Base-by-base conservation (phyloP, 306 rosid genomes). In the Ochetophila trinervis region DNA sequence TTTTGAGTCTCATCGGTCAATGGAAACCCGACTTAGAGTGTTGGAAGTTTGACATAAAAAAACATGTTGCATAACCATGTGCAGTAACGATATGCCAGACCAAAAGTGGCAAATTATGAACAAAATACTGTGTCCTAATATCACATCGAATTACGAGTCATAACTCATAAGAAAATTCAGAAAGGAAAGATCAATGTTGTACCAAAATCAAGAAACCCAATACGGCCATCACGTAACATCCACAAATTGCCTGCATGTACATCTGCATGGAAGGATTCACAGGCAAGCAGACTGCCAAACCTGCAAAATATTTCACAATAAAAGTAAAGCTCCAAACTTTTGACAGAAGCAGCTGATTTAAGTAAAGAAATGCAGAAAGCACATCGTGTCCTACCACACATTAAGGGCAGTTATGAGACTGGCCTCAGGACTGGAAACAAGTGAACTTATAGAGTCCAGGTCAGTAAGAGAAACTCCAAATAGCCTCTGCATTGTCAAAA, bases 271-370 rank as follows among this genome's bases (percentile, higher is more conserved):
- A 93, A 93, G 78, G 96, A 79, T 73, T 93, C 98, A 82, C 98
- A 93, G 42, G 90, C 91, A 68, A 93, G 97, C 85, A 93, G 84
- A 86, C 98, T 93, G 70, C 98, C 98, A 83, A 89, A 93, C 98
- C 98, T 89, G 84, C 69, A 81, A 42, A 67, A 22, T 27, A 44
- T 22, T n/a, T 1, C 24, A 45, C 15, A 21, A n/a, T 14, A 40
- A 67, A 24, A 15, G 40, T 27, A 54, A 44, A 22, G 60, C 20
- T 37, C 14, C 18, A 44, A 57, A 56, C 10, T 44, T 21, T 17
- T 36, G 24, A 59, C 21, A 59, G 0, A 45, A 30, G 12, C 4
- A 63, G 24, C 18, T 23, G 27, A 74, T 57, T 72, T 52, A 75
- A 69, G 66, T 61, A 71, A 53, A 55, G 44, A 37, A 66, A 49